Conservation (phyloP, 331 rosid genomes). For the Spiraea crenata region DNA sequence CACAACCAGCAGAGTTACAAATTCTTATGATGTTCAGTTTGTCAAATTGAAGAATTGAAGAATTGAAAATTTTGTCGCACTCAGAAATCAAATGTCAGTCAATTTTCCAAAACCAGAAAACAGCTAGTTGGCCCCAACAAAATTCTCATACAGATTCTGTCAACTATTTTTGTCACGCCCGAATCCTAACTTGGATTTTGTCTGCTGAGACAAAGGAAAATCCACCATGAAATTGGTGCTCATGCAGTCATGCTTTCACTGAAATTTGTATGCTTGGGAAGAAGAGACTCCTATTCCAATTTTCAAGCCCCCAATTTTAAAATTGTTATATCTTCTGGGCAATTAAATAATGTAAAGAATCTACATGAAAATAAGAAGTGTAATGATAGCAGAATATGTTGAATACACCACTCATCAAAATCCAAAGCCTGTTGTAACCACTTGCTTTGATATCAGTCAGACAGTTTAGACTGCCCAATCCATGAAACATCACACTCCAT, state of each 20-base stretch:
- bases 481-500: constrained; percentile 58
- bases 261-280: constrained; percentile 45
- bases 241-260: constrained; percentile 43
- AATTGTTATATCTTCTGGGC: constrained; percentile 17
- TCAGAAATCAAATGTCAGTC: constrained; percentile 6
- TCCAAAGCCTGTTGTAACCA: constrained; percentile 18
- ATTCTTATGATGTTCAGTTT: no score
- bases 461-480: constrained; percentile 52
- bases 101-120: neutral
- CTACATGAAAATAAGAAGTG: constrained; percentile 43
- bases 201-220: constrained; percentile 30
- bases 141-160: neutral
- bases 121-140: neutral
- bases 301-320: constrained; percentile 21
- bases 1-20: no score
- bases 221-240: constrained; percentile 57
- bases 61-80: neutral
- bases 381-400: constrained; percentile 79
- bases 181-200: constrained; percentile 78
- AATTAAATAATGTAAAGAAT: constrained; percentile 31
- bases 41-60: neutral
- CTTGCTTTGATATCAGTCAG: constrained; percentile 46
- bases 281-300: constrained; percentile 14
- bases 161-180: constrained; percentile 60
- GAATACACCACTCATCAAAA: constrained; percentile 46